Evolutionary conservation across 1,139 yeast genomes (phyloP), one percentile per base, ranked within the genome.

Genomic region (Citeromyces siamensis): DNA sequence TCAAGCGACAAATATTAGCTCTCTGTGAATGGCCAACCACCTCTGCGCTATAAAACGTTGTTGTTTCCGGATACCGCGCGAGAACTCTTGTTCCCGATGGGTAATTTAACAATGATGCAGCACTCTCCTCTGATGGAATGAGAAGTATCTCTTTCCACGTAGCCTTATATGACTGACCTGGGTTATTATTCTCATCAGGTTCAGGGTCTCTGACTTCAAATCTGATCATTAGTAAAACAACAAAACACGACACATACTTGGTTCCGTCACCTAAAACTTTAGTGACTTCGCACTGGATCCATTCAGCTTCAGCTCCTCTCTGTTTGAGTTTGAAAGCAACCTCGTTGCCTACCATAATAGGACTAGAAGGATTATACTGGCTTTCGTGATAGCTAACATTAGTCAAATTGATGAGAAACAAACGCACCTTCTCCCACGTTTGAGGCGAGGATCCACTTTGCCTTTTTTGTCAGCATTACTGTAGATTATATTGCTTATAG

Each of bases 51-150:
- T 90, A 93, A 49, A 90, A 93, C 0, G 97, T 88, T 0, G 98
- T 93, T 0, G 99, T 93, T 48, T 93, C 99, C 1, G 99, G 99
- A 49, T 93, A 93, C 49, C 95, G 65, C 0, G 97, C 98, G 42
- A 93, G 63, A 3, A 90, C 98, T 47, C 76, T 78, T 1, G 86
- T 66, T 0, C 94, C 93, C 32, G 75, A 64, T 0, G 93, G 79
- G 46, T 81, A 84, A 37, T 67, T 67, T 16, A 73, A 64, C 41
- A 79, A 62, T 5, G 59, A 59, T 21, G 61, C 60, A 1, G 59
- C 56, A 13, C 62, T 64, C 2, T 53, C 59, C 9, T 46, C 51
- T 1, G 75, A 61, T 0, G 95, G 93, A 19, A 93, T 79, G 33
- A 79, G 64, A 23, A 90, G 69, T 5, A 93, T 58, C 47, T 90